A percentile compares a stretch with the other conserved stretches of the same genome.
Conservation (phyloP, 805 yeast species). For the Metahyphopichia silvanorum region DNA sequence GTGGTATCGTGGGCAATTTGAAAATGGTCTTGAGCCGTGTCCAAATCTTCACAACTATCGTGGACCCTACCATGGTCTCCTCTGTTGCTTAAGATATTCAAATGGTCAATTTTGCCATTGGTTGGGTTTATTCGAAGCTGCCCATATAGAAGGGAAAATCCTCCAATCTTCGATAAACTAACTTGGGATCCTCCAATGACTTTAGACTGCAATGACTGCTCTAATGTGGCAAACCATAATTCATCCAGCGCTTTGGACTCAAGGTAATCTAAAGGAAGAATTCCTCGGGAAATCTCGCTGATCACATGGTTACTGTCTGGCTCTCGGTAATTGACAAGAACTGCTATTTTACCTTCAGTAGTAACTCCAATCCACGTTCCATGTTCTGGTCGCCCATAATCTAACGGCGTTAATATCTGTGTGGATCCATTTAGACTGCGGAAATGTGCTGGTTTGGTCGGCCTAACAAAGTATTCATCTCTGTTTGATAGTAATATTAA, state of each 20-base stretch:
- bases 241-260: slow-evolving; percentile 29
- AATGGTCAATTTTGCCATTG: slow-evolving; percentile 24
- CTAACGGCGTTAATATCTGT: slow-evolving; percentile 63
- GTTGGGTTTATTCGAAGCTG: slow-evolving; percentile 24
- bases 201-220: slow-evolving; percentile 8
- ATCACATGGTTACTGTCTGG: slow-evolving; percentile 18
- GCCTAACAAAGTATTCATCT: slow-evolving; percentile 78
- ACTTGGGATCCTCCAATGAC: slow-evolving; percentile 6
- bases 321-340: slow-evolving; percentile 73
- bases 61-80: slow-evolving; percentile 38
- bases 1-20: slow-evolving; percentile 27
- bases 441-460: slow-evolving; percentile 58
- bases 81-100: slow-evolving; percentile 50
- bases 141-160: slow-evolving; percentile 62
- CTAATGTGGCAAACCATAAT: slow-evolving; percentile 44
- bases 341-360: slow-evolving; percentile 57
- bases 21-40: slow-evolving; percentile 14
- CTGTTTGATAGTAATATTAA: slow-evolving; percentile 77
- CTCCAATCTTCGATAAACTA: slow-evolving; percentile 45
- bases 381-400: slow-evolving; percentile 65
- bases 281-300: slow-evolving; percentile 50
- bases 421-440: slow-evolving; percentile 28
- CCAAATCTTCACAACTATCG: slow-evolving; percentile 9
- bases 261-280: slow-evolving; percentile 46
- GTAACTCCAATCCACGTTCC: slow-evolving; percentile 93